Conservation (phyloP, 345 rosid genomes). For the Heritiera littoralis region DNA sequence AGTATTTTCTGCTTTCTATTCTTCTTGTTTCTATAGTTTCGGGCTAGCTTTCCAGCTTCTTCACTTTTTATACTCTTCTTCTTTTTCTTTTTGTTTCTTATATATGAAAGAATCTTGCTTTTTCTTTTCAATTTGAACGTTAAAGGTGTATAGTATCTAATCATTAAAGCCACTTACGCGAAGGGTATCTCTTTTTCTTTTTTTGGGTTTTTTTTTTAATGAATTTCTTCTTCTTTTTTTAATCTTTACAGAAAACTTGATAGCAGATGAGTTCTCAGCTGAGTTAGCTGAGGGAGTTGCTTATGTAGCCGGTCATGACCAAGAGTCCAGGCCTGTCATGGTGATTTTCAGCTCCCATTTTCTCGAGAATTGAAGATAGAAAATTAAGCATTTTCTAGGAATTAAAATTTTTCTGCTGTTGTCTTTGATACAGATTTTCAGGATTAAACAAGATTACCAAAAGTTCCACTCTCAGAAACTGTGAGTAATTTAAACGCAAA, state of each 20-base stretch:
- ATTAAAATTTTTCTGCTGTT: slow-evolving; percentile 13
- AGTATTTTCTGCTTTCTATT: background rate
- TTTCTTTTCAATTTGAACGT: slow-evolving; percentile 37
- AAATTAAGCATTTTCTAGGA: background rate
- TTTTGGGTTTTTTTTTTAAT: background rate
- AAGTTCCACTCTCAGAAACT: slow-evolving; percentile 75
- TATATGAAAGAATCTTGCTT: slow-evolving; percentile 34
- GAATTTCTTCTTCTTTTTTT: background rate
- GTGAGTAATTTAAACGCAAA: slow-evolving; percentile 43
- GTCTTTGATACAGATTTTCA: slow-evolving; percentile 59
- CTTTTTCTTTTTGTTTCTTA: slow-evolving; percentile 31
- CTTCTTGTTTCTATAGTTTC: slow-evolving; percentile 24
- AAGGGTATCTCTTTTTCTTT: slow-evolving; percentile 9
- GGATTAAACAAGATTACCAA: slow-evolving; percentile 87
- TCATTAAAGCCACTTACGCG: slow-evolving; percentile 35
- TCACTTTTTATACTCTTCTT: slow-evolving; percentile 26
- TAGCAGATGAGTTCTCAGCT: slow-evolving; percentile 91
- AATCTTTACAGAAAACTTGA: slow-evolving; percentile 51
- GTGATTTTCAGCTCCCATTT: slow-evolving; percentile 35
- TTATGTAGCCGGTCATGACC: slow-evolving; percentile 86
- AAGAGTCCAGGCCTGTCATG: slow-evolving; percentile 76
- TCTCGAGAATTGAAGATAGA: background rate
- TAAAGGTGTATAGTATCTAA: slow-evolving; percentile 31
- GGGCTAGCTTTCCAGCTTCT: slow-evolving; percentile 1
- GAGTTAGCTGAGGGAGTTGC: slow-evolving; percentile 84